Base-by-base conservation (phyloP, 2,329 filamentous ascomycete genomes). In the Fusarium brevicatenulatum region DNA sequence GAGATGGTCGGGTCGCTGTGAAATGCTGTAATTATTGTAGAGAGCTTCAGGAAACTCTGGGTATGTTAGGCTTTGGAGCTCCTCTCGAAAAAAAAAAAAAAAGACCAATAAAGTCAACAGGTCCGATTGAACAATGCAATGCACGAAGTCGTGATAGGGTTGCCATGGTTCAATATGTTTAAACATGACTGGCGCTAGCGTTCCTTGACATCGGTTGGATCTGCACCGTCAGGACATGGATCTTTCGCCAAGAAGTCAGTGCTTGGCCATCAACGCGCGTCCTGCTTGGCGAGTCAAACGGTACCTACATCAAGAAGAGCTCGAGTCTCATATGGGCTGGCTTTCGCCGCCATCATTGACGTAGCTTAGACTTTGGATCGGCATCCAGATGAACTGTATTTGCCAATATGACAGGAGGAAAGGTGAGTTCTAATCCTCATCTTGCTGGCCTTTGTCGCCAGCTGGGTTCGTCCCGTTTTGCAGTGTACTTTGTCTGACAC, bases 231-330 rank as follows among this genome's bases (percentile, higher is more conserved):
- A 69, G 69, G 70, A 71, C 76, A 78, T 76, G 75, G 73, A 73
- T 78, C 75, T 65, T 62, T 62, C 63, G 76, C 75, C 76, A 78
- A 78, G 76, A 70, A 71, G 54, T 77, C 75, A 76, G 70, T 72
- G 73, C 73, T 76, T 72, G 73, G 73, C 76, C 74, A 54, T 78
- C 76, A 77, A 78, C 73, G 73, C 76, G 76, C 75, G 76, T 75
- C 72, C 76, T 68, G 77, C 76, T 78, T 78, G 76, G 76, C 76
- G 71, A 63, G 56, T 75, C 67, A 68, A 76, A 70, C 56, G 71
- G 76, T 71, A 75, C 73, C 75, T 75, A 74, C 73, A 77, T 70
- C 71, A 78, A 75, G 67, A 69, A 75, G 75, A 77, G 70, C 66
- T 75, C 75, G 61, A 59, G 68, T 68, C 75, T 77, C 75, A 65